Base-by-base conservation (phyloP, 1,139 yeast genomes). In the Sugiyamaella pinicola region DNA sequence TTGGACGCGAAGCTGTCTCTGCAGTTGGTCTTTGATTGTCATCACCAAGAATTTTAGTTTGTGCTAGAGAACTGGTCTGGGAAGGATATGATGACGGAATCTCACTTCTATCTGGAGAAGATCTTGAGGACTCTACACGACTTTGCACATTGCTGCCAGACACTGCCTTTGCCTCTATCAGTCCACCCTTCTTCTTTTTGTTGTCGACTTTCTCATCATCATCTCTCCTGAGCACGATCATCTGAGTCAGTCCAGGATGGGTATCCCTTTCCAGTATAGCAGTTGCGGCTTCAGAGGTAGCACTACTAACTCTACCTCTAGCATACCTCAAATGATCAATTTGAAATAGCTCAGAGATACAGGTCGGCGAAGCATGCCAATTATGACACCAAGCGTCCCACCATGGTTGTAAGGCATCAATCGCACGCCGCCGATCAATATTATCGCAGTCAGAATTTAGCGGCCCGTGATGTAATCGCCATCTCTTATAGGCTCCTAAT, bases 311-410 rank as follows among this genome's bases (percentile, higher is more conserved):
- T 7, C 54, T 52, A 1, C 67, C 67, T 29, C 58, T 55, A n/a
- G 64, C 59, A 38, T 61, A 55, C 15, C 55, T 51, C 21, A 44
- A 44, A 21, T 55, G 55, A 37, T 58, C 61, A 7, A 45, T 18
- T 24, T 45, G 51, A 47, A 57, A 63, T 29, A 60, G 49, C 12
- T 52, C 59, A 9, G 58, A 51, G 13, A 58, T 54, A 4, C 68
- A 61, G 28, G 61, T 56, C 31, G 64, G 54, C 26, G 49, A 47
- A 7, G 60, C 62, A 13, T 54, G 47, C 69, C 69, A 66, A 45
- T 57, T 57, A 24, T 57, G 56, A 21, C 64, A 62, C 63, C 68
- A 67, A 8, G 65, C 62, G 17, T 40, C 52, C 68, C 69, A 67
- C 67, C 68, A 67, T n/a, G 67, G 59, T 2, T 50, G 31, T 18